Percentiles rank a stretch among this genome's conserved stretches.
phyloP scores from a whole-genome alignment of 1,284 basidiomycete genomes.

The Sporisorium graminicola region DNA sequence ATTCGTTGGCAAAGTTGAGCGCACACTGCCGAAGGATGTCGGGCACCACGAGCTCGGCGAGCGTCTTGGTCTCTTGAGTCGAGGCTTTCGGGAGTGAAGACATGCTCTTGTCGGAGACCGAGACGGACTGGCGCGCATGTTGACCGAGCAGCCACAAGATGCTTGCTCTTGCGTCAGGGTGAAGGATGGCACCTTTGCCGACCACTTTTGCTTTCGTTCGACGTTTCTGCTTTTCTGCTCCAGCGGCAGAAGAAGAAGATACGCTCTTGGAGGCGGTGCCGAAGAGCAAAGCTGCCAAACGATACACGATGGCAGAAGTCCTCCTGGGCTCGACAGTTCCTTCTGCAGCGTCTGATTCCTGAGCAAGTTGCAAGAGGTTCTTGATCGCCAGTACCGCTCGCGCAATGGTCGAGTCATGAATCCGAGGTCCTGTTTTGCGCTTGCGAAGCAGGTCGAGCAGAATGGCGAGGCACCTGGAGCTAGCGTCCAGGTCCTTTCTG shows the following conservation, averaged over 20 bases:
- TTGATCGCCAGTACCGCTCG: slow-evolving; percentile 44
- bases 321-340: slow-evolving; percentile 1
- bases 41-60: slow-evolving; percentile 59
- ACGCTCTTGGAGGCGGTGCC: slow-evolving; percentile 27
- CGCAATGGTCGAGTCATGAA: slow-evolving; percentile 31
- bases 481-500: slow-evolving; percentile 19
- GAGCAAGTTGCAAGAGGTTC: slow-evolving; percentile 30
- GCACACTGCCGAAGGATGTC: slow-evolving; percentile 65
- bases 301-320: slow-evolving; percentile 48
- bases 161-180: slow-evolving; percentile 49
- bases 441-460: slow-evolving; percentile 38
- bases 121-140: slow-evolving; percentile 42
- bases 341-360: background rate
- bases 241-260: background rate
- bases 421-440: slow-evolving; percentile 20
- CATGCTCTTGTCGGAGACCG: slow-evolving; percentile 5
- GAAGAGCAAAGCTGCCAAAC: slow-evolving; percentile 56
- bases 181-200: slow-evolving; percentile 52
- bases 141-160: slow-evolving; percentile 67
- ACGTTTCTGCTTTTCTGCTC: slow-evolving; percentile 19
- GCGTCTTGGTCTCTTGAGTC: slow-evolving; percentile 25
- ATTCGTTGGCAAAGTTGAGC: slow-evolving; percentile 62
- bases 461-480: slow-evolving; percentile 27
- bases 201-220: slow-evolving; percentile 43
- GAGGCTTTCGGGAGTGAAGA: background rate